phyloP scores from a whole-genome alignment of 306 rosid species.

The Phaseolus lunatus region DNA sequence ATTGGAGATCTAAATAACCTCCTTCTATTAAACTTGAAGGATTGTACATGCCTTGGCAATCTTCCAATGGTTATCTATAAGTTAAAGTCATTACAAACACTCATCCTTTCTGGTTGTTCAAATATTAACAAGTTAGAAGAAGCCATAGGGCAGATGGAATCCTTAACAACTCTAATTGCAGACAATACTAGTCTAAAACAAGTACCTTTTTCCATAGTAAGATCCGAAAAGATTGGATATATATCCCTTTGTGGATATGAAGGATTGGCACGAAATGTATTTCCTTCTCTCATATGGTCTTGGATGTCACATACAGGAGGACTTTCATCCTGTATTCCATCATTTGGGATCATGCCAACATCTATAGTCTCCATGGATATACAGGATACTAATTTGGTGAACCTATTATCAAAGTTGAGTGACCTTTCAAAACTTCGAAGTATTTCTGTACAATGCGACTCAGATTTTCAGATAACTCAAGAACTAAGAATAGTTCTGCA shows the following conservation, averaged over 20 bases:
- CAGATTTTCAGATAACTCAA: background rate
- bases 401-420: background rate
- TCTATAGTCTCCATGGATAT: background rate
- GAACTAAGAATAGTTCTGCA: background rate
- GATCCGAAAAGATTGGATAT: constrained; percentile 28
- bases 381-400: background rate
- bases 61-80: constrained; percentile 17
- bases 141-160: constrained; percentile 50
- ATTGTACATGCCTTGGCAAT: constrained; percentile 7
- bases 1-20: constrained; percentile 31
- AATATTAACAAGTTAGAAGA: constrained; percentile 43
- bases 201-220: constrained; percentile 35
- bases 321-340: background rate
- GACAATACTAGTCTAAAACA: constrained; percentile 46
- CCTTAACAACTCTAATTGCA: constrained; percentile 47
- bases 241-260: constrained; percentile 47
- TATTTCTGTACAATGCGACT: background rate
- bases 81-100: constrained; percentile 47
- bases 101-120: constrained; percentile 53
- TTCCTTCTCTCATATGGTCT: constrained; percentile 44
- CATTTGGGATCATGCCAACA: constrained; percentile 2
- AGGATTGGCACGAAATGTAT: constrained; percentile 36
- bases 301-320: constrained; percentile 33
- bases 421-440: constrained; percentile 6
- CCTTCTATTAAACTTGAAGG: constrained; percentile 15